Percentiles rank a stretch among this genome's conserved stretches.
Evolutionary conservation across 768 basidiomycete species (phyloP).

Genomic region (Hygrocybe coccinea): DNA sequence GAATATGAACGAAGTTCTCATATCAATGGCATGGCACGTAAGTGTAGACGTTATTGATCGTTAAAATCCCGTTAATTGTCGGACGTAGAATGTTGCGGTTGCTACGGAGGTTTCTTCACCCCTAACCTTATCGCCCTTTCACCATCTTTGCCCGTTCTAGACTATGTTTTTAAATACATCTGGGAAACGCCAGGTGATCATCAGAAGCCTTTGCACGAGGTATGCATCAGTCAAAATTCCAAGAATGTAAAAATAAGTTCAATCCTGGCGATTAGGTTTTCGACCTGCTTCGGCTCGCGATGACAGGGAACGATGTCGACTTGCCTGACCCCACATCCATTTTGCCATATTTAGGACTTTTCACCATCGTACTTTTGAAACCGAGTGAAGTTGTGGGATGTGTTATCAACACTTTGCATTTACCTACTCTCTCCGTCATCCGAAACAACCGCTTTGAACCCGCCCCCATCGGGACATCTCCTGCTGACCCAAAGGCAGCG

Average conservation of each 20-base stretch:
- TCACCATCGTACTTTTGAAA: constrained; percentile 6
- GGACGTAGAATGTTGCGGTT: constrained; percentile 8
- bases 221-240: background rate
- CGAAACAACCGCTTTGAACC: constrained; percentile 1
- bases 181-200: constrained; percentile 1
- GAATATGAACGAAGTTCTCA: constrained; percentile 6
- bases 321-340: constrained; percentile 5
- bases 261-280: constrained; percentile 5
- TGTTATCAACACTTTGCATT: constrained; percentile 3
- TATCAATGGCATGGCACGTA: constrained; percentile 10
- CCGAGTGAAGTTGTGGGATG: constrained; percentile 2
- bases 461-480: constrained; percentile 2
- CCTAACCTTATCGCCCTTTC: constrained; percentile 11
- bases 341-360: constrained; percentile 7
- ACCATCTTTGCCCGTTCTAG: constrained; percentile 9
- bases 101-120: constrained; percentile 8
- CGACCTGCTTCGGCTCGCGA: constrained; percentile 1
- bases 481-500: constrained; percentile 3
- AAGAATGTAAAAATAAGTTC: background rate
- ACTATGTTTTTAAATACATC: constrained; percentile 8
- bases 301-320: constrained; percentile 1
- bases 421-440: constrained; percentile 6
- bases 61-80: constrained; percentile 6
- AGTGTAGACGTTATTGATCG: constrained; percentile 1
- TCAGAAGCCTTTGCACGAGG: constrained; percentile 8